phyloP scores from a whole-genome alignment of 352 stramenopile species.

The Phytophthora constricta region DNA sequence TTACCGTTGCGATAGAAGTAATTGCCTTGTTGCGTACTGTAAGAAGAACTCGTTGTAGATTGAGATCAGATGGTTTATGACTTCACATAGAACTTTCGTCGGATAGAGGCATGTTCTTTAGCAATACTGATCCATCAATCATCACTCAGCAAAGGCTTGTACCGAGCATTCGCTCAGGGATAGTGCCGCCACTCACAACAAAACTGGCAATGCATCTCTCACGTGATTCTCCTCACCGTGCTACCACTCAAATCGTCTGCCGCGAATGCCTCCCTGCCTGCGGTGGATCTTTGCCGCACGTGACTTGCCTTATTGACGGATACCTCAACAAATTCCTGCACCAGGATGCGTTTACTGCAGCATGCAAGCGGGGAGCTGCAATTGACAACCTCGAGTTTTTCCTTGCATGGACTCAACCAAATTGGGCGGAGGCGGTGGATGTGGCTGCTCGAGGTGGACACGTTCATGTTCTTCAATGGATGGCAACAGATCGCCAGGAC shows the following conservation, averaged over 20 bases:
- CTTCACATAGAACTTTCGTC: too few relatives aligned
- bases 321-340: not conserved
- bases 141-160: too few relatives aligned
- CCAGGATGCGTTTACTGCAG: not conserved
- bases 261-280: conserved; percentile 5
- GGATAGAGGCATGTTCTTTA: too few relatives aligned
- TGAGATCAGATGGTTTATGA: too few relatives aligned
- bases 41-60: too few relatives aligned
- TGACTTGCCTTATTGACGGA: not conserved
- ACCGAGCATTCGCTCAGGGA: too few relatives aligned
- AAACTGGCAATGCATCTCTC: not conserved
- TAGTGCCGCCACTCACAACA: too few relatives aligned
- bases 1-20: too few relatives aligned
- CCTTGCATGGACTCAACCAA: not conserved
- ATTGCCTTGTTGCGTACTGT: too few relatives aligned
- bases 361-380: not conserved
- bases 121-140: too few relatives aligned
- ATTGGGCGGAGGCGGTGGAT: not conserved
- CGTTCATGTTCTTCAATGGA: conserved; percentile 1
- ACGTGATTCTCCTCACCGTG: not conserved
- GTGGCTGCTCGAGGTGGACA: not conserved
- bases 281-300: not conserved
- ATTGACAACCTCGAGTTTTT: not conserved
- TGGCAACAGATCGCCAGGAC: not conserved
- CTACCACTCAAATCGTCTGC: not conserved